Conservation (phyloP, 2,329 filamentous ascomycete species). For the Alternaria brassicicola region DNA sequence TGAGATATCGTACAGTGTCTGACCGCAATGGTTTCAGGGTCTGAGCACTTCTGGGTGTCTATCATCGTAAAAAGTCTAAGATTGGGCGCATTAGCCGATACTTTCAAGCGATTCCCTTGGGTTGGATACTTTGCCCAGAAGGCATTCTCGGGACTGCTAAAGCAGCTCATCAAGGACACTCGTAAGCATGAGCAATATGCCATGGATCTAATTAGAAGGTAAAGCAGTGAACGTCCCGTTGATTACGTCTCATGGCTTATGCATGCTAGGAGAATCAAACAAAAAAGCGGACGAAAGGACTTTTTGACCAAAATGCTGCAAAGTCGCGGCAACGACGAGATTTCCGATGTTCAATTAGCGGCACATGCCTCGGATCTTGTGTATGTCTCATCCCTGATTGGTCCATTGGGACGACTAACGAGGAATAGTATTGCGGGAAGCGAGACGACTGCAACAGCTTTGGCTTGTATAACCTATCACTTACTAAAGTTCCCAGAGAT, state of each 20-base stretch:
- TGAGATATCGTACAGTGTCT: not conserved
- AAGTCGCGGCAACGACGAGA: constrained; percentile 2
- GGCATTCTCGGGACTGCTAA: not conserved
- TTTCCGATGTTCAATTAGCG: constrained; percentile 17
- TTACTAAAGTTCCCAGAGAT: constrained; percentile 10
- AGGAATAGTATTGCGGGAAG: constrained; percentile 23
- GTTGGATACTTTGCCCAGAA: not conserved
- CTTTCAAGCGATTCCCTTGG: not conserved
- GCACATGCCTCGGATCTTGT: constrained; percentile 17
- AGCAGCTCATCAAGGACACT: not conserved
- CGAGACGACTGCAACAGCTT: constrained; percentile 19
- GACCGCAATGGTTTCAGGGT: not conserved
- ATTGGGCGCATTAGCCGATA: constrained; percentile 37
- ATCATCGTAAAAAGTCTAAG: not conserved
- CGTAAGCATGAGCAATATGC: constrained; percentile 4
- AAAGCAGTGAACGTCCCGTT: not conserved
- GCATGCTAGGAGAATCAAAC: not conserved
- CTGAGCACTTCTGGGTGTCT: not conserved
- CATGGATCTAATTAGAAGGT: not conserved
- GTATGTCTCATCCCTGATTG: not conserved
- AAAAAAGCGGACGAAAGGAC: constrained; percentile 2
- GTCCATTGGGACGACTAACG: constrained; percentile 1
- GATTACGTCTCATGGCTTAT: not conserved
- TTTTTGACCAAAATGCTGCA: constrained; percentile 11
- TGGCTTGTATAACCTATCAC: constrained; percentile 16